These are phyloP conservation scores for Podospora anserina DNA, from an alignment of 495 filamentous ascomycete species.

Conservation along the genomic window DNA sequence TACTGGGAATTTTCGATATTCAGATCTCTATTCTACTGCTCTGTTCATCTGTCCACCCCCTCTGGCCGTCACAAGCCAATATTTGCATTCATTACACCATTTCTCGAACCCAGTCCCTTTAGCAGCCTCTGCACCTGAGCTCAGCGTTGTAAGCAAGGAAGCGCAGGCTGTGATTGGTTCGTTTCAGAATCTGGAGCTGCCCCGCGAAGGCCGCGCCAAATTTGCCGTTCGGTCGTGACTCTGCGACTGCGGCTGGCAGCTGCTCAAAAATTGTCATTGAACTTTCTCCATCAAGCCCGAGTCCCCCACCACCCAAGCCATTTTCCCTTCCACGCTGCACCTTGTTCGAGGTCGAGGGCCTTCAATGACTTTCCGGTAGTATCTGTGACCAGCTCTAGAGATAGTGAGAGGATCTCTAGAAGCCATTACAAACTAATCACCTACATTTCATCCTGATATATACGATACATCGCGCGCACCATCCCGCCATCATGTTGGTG, in stretches of 20 bases:
- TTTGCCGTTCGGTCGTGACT: conserved; percentile 18
- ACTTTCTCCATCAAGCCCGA: conserved; percentile 7
- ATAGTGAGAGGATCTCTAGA: conserved; percentile 67
- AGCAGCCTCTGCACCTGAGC: background rate
- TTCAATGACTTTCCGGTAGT: conserved; percentile 64
- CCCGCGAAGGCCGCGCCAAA: conserved; percentile 22
- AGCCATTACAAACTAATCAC: conserved; percentile 31
- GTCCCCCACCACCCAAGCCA: conserved; percentile 33
- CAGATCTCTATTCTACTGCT: background rate
- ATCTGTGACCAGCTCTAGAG: conserved; percentile 64
- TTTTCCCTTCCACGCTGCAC: conserved; percentile 20
- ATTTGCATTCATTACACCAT: background rate
- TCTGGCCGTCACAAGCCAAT: background rate
- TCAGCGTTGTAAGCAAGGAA: conserved; percentile 21
- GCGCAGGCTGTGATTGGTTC: conserved; percentile 20
- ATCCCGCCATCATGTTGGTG: conserved; percentile 37
- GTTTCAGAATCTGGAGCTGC: conserved; percentile 14
- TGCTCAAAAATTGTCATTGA: conserved; percentile 27
- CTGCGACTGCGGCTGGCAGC: conserved; percentile 9
- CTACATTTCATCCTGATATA: conserved; percentile 19
- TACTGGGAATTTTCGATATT: background rate
- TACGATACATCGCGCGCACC: conserved; percentile 13
- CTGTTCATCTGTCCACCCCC: background rate
- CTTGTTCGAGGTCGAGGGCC: conserved; percentile 5
- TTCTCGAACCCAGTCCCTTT: conserved; percentile 7